phyloP scores from a whole-genome alignment of 495 filamentous ascomycete species.

The Jackrogersella minutella region DNA sequence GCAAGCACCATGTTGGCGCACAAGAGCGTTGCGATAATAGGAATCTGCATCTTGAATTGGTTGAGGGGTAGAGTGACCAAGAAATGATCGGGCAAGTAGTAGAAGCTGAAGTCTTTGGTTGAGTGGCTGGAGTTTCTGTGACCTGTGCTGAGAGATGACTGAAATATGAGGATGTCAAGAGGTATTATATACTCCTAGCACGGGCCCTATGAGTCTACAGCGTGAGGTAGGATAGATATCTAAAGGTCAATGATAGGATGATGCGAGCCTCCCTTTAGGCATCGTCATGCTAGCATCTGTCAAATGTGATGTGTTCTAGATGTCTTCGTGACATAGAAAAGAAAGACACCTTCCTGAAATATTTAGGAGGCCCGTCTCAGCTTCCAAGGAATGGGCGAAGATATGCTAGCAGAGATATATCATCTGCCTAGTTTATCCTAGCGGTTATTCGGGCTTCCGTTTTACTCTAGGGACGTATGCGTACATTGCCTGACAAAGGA shows the following conservation, averaged over 20 bases:
- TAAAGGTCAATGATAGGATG: neutral
- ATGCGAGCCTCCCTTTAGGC: slow-evolving; percentile 13
- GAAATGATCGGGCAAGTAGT: neutral
- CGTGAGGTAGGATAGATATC: slow-evolving; percentile 9
- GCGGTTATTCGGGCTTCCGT: slow-evolving; percentile 12
- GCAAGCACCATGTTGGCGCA: slow-evolving; percentile 33
- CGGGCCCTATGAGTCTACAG: neutral
- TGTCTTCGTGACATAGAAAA: slow-evolving; percentile 30
- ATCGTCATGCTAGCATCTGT: slow-evolving; percentile 4
- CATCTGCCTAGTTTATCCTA: slow-evolving; percentile 34
- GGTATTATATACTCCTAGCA: slow-evolving; percentile 27
- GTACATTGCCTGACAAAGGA: slow-evolving; percentile 3
- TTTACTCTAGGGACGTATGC: slow-evolving; percentile 9
- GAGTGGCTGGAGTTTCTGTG: slow-evolving; percentile 11
- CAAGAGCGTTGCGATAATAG: slow-evolving; percentile 20
- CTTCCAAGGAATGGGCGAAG: slow-evolving; percentile 16
- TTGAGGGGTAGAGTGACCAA: neutral
- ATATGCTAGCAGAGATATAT: slow-evolving; percentile 4
- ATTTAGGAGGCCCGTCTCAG: slow-evolving; percentile 23
- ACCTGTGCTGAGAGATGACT: slow-evolving; percentile 1
- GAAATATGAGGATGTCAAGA: slow-evolving; percentile 12
- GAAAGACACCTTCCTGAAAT: slow-evolving; percentile 38
- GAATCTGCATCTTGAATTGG: slow-evolving; percentile 35
- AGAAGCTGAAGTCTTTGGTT: neutral
- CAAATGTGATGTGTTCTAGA: slow-evolving; percentile 19